Base-by-base conservation (phyloP, 805 yeast genomes). In the Saccharomyces eubayanus region DNA sequence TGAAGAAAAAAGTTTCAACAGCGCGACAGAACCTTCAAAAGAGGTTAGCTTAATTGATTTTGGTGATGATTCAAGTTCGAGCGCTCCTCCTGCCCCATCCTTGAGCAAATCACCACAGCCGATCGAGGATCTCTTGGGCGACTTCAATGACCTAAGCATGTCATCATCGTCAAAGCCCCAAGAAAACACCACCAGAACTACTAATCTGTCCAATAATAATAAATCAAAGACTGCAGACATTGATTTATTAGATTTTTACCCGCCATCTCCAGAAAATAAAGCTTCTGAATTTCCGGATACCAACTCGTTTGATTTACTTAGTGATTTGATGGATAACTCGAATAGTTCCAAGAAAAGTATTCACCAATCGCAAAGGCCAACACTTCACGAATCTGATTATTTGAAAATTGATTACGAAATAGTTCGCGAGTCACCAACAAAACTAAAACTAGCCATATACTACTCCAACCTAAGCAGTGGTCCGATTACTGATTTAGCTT, bases 41-140 rank as follows among this genome's bases (percentile, higher is more conserved):
- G 71, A 73, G 46, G 74, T 78, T 40, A 81, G 82, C 55, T 74
- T 89, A 60, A 86, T 90, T 57, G 96, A 89, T 64, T 82, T 89
- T 60, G 95, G 80, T 64, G 89, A 82, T 59, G 83, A 76, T 49
- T 67, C 69, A 36, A 67, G 46, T 2, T 27, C 48, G 16, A 36
- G 16, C 5, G 40, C 27, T 31, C 31, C 48, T 12, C 27, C 68
- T 1, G 46, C 66, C 11, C 60, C 63, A 6, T 58, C 61, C 8
- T 48, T 48, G 11, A 9, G 16, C 8, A 48, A 16, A 9, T 9
- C 47, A 24, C 62, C 54, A 8, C 47, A 54, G 29, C 31, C 58
- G 28, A 30, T 53, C 40, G 50, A 82, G 52, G 96, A 90, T 66
- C 75, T 91, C 57, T 74, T 90, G 55, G 83, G 87, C 50, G 94